Percentiles rank a stretch among this genome's conserved stretches.
These are phyloP conservation scores for Eucommia ulmoides DNA, from an alignment of 257 asterid genomes.

Conservation along the genomic window DNA sequence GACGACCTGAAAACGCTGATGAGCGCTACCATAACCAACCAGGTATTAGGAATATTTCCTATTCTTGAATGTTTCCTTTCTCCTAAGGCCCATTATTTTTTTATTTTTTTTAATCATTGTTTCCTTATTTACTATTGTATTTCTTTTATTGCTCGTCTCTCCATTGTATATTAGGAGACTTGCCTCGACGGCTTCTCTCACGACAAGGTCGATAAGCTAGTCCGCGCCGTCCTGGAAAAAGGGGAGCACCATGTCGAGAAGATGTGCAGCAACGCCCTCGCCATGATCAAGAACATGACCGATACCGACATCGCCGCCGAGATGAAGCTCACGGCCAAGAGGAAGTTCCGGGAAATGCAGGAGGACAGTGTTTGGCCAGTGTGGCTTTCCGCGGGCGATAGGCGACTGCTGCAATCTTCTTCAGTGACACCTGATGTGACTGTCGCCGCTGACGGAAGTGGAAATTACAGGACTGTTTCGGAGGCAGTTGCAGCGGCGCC, in stretches of 20 bases:
- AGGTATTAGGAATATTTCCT: no score
- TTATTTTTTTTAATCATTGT: no score
- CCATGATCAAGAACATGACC: slow-evolving; percentile 34
- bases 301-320: slow-evolving; percentile 17
- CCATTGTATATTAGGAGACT: no score
- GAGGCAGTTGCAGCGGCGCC: slow-evolving; percentile 91
- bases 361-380: slow-evolving; percentile 50
- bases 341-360: slow-evolving; percentile 17
- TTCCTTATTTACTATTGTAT: no score
- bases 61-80: no score
- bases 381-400: slow-evolving; percentile 71
- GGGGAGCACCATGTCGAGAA: slow-evolving; percentile 42
- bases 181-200: slow-evolving; percentile 67
- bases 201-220: slow-evolving; percentile 31
- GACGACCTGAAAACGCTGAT: slow-evolving; percentile 26
- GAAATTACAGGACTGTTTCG: slow-evolving; percentile 46
- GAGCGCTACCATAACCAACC: slow-evolving; percentile 62
- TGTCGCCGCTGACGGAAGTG: slow-evolving; percentile 90
- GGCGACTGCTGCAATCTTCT: slow-evolving; percentile 59
- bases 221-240: slow-evolving; percentile 20
- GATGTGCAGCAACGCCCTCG: slow-evolving; percentile 50
- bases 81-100: no score
- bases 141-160: no score
- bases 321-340: slow-evolving; percentile 17
- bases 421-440: slow-evolving; percentile 50